phyloP scores from a whole-genome alignment of 1,139 yeast species.

The Pichia cactophila region DNA sequence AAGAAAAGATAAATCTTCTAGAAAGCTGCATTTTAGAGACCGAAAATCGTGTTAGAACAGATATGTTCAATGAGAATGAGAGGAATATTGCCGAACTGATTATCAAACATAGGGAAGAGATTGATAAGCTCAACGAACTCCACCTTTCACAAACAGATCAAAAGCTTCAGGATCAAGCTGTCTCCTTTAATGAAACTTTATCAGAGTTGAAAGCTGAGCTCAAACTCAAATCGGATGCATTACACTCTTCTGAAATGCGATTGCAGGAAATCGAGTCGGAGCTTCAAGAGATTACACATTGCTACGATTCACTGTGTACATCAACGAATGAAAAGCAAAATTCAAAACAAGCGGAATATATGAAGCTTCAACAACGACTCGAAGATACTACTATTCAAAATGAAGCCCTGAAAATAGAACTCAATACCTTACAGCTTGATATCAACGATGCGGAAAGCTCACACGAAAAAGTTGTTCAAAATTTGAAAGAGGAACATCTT shows the following conservation, averaged over 20 bases:
- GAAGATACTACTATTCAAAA: conserved; percentile 4
- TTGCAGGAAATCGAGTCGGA: neutral
- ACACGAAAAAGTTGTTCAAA: neutral
- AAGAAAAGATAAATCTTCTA: conserved; percentile 14
- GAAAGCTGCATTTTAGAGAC: conserved; percentile 19
- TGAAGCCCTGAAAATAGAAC: neutral
- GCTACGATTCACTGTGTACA: neutral
- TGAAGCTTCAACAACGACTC: neutral
- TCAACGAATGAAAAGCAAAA: neutral
- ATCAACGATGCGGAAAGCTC: neutral
- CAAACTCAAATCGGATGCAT: conserved; percentile 7
- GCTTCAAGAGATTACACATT: neutral
- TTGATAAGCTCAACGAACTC: conserved; percentile 12
- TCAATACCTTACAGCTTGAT: neutral
- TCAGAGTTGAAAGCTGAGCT: conserved; percentile 4
- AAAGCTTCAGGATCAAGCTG: conserved; percentile 20
- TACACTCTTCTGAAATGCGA: neutral
- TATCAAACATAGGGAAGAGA: conserved; percentile 16
- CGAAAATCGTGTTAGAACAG: conserved; percentile 18
- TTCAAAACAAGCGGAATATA: conserved; percentile 1
- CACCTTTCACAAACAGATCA: conserved; percentile 12
- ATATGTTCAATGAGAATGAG: conserved; percentile 21
- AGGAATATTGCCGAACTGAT: conserved; percentile 15
- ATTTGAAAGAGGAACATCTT: neutral
- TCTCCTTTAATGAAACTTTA: conserved; percentile 14